phyloP scores from a whole-genome alignment of 129 eudicot genomes.

The Centaurea solstitialis region DNA sequence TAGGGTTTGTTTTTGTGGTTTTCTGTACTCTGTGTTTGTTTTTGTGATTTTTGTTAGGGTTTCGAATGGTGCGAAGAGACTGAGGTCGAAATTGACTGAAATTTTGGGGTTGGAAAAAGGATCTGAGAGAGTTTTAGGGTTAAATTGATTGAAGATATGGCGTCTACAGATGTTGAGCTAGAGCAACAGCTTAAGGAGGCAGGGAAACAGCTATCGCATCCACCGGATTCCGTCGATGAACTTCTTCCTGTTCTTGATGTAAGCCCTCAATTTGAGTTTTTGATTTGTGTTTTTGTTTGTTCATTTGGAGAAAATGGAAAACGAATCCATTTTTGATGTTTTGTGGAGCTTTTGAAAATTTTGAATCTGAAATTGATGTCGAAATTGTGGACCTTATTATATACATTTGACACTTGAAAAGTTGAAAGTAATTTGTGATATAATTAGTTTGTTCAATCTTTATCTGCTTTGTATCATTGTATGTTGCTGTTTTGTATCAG shows the following conservation, averaged over 20 bases:
- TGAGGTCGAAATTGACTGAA: constrained; percentile 33
- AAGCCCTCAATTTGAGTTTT: constrained; percentile 27
- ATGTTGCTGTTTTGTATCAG: constrained; percentile 2
- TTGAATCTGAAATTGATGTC: background rate
- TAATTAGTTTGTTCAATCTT: constrained; percentile 1
- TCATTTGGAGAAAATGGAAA: background rate
- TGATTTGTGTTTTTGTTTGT: background rate
- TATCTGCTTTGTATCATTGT: constrained; percentile 3
- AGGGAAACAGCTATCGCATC: constrained; percentile 51
- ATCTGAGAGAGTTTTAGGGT: background rate
- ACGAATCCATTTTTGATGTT: background rate
- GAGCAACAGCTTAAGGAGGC: constrained; percentile 59
- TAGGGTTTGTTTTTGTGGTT: too few species aligned
- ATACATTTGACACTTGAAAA: constrained; percentile 9
- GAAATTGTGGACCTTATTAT: background rate
- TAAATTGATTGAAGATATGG: constrained; percentile 25
- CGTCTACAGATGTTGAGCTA: constrained; percentile 36
- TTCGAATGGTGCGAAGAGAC: constrained; percentile 29
- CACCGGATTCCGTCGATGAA: constrained; percentile 54
- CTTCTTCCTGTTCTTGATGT: constrained; percentile 83
- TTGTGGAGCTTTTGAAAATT: background rate
- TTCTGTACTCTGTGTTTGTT: background rate
- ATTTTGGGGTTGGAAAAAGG: constrained; percentile 17
- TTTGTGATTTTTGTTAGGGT: constrained; percentile 33
- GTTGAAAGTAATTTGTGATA: background rate